These are phyloP conservation scores for Botrytis fragariae DNA, from an alignment of 2,329 filamentous ascomycete genomes.

Conservation along the genomic window DNA sequence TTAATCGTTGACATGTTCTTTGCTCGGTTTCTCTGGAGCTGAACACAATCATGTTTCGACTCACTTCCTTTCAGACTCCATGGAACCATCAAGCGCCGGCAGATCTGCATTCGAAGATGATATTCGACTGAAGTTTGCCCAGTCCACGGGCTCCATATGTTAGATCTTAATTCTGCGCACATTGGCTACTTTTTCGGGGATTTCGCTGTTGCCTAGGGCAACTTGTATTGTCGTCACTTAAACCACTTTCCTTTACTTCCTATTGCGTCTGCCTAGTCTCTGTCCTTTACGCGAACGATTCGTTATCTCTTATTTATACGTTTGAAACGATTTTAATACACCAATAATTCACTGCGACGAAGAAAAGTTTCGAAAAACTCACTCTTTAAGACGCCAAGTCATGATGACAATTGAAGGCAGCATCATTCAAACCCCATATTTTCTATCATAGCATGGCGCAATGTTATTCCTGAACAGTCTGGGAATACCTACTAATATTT, in stretches of 20 bases:
- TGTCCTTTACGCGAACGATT: too few relatives aligned
- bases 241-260: neutral
- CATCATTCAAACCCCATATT: neutral
- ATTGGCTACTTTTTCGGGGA: neutral
- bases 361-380: neutral
- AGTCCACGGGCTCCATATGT: neutral
- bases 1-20: neutral
- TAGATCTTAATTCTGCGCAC: neutral
- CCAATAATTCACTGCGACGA: neutral
- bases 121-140: neutral
- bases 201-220: constrained; percentile 2
- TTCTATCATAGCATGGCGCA: neutral
- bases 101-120: neutral
- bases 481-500: constrained; percentile 23
- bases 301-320: neutral
- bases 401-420: neutral
- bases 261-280: neutral
- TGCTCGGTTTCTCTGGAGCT: neutral
- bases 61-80: neutral
- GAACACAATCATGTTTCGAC: neutral
- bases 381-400: neutral
- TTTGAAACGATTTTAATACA: neutral
- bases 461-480: constrained; percentile 12
- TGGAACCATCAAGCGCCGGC: neutral
- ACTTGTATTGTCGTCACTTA: neutral